Conservation (phyloP, 2,329 filamentous ascomycete genomes). For the Cercospora berteroae region DNA sequence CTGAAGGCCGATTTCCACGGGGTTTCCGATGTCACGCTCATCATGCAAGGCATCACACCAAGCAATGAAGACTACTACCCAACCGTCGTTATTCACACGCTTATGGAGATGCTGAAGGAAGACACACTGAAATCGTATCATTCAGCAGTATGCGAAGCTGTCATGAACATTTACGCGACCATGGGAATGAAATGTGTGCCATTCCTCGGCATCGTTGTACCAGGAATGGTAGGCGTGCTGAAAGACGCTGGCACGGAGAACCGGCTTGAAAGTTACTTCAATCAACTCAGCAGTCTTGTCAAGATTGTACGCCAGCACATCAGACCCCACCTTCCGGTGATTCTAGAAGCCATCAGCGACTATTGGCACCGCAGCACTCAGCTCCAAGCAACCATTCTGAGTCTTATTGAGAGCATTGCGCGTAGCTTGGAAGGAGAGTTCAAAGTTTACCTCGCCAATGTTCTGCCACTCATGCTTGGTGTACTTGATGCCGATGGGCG, state of each 20-base stretch:
- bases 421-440: slow-evolving; percentile 95
- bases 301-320: slow-evolving; percentile 97
- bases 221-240: slow-evolving; percentile 88
- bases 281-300: slow-evolving; percentile 87
- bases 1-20: slow-evolving; percentile 63
- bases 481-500: slow-evolving; percentile 84
- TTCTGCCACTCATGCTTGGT: slow-evolving; percentile 90
- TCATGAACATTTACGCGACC: slow-evolving; percentile 98
- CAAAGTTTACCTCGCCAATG: slow-evolving; percentile 86
- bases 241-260: slow-evolving; percentile 68
- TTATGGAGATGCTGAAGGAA: slow-evolving; percentile 89
- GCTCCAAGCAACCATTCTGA: slow-evolving; percentile 86
- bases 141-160: slow-evolving; percentile 89
- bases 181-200: slow-evolving; percentile 93
- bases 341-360: slow-evolving; percentile 81
- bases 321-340: slow-evolving; percentile 80
- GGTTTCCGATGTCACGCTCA: slow-evolving; percentile 89
- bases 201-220: slow-evolving; percentile 90
- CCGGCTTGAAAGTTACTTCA: slow-evolving; percentile 88
- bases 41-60: slow-evolving; percentile 95
- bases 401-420: slow-evolving; percentile 89
- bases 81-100: slow-evolving; percentile 93
- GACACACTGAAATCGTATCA: slow-evolving; percentile 87
- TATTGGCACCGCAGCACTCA: slow-evolving; percentile 82
- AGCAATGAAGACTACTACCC: slow-evolving; percentile 98